A percentile compares a stretch with the other conserved stretches of the same genome.
Evolutionary conservation across 2,329 filamentous ascomycete species (phyloP).

Genomic region (Fusarium sp.): DNA sequence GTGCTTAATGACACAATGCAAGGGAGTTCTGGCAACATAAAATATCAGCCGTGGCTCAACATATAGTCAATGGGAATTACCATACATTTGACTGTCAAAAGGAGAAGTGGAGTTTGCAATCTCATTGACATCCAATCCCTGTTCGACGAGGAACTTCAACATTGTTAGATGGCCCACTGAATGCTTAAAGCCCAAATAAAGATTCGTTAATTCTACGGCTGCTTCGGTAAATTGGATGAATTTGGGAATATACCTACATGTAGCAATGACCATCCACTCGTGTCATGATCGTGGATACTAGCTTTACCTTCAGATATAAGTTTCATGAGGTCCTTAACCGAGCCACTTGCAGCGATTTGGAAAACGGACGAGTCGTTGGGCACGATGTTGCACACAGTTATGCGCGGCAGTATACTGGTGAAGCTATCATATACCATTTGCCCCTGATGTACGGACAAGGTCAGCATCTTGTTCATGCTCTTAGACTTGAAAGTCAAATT

Average conservation of each 20-base stretch:
- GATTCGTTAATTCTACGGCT: too few species aligned
- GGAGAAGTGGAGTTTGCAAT: background rate
- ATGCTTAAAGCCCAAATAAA: background rate
- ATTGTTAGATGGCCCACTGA: background rate
- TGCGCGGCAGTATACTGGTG: rapidly evolving
- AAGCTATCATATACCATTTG: rapidly evolving
- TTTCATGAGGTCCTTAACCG: background rate
- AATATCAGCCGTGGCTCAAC: background rate
- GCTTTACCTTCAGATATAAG: background rate
- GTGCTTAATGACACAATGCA: rapidly evolving
- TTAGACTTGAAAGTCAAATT: background rate
- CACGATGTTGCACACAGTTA: rapidly evolving
- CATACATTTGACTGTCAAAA: rapidly evolving
- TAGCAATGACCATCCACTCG: rapidly evolving
- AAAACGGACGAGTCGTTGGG: rapidly evolving
- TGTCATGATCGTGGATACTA: background rate
- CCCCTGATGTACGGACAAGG: rapidly evolving
- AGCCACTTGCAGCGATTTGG: rapidly evolving
- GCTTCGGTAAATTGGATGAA: too few species aligned
- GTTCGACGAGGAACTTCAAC: background rate
- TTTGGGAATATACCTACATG: background rate
- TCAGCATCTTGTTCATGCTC: background rate
- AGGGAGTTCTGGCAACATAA: background rate
- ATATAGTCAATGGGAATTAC: background rate
- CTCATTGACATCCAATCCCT: conserved; percentile 1